phyloP scores from a whole-genome alignment of 345 rosid species.

The Brassica juncea region DNA sequence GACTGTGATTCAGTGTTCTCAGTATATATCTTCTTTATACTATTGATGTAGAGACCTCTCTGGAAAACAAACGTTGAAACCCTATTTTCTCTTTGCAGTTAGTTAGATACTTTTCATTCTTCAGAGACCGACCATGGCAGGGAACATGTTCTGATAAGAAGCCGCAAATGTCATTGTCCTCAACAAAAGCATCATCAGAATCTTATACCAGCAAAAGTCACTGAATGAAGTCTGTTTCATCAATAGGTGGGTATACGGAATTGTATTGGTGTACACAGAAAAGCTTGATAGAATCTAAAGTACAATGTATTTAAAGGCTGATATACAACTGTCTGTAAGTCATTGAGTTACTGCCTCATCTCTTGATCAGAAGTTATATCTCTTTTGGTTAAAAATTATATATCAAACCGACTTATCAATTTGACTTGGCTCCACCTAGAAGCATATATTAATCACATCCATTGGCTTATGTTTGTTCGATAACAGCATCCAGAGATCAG shows the following conservation, averaged over 20 bases:
- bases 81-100: slow-evolving; percentile 23
- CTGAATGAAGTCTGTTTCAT: slow-evolving; percentile 8
- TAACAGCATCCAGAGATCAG: slow-evolving; percentile 18
- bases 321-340: slow-evolving; percentile 12
- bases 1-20: neutral
- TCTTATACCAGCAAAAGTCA: slow-evolving; percentile 25
- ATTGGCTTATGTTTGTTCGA: slow-evolving; percentile 13
- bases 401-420: neutral
- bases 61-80: neutral
- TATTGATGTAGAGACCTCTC: neutral
- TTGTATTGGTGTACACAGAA: neutral
- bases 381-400: slow-evolving; percentile 9
- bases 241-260: slow-evolving; percentile 13
- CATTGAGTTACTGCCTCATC: slow-evolving; percentile 19
- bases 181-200: slow-evolving; percentile 13
- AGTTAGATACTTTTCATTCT: neutral
- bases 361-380: slow-evolving; percentile 12
- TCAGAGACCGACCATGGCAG: slow-evolving; percentile 4
- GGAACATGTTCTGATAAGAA: slow-evolving; percentile 22
- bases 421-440: slow-evolving; percentile 15
- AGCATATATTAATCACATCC: slow-evolving; percentile 7
- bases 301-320: neutral
- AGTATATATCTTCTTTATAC: neutral
- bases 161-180: slow-evolving; percentile 21
- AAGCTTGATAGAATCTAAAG: slow-evolving; percentile 20